Conservation (phyloP, 228 moss, liverwort and hornwort genomes). For the Sphagnum fallax region DNA sequence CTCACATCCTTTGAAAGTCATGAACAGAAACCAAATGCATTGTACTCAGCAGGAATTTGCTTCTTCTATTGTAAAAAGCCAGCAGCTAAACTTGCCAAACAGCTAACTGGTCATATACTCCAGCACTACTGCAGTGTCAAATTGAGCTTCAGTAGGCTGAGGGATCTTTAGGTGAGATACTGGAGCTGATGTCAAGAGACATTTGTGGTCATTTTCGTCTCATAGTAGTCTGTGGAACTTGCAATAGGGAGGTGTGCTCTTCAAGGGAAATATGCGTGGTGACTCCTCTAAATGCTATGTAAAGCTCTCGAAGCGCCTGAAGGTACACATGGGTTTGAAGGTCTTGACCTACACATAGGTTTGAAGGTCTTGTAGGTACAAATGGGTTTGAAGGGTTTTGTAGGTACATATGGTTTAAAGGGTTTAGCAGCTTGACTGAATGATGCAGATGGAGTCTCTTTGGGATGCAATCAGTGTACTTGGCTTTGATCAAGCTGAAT, state of each 20-base stretch:
- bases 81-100: too few species aligned
- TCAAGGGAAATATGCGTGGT: constrained; percentile 39
- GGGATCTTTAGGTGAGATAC: too few species aligned
- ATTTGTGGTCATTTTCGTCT: too few species aligned
- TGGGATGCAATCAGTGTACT: neutral
- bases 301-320: constrained; percentile 31
- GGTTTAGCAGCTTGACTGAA: neutral
- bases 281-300: constrained; percentile 26
- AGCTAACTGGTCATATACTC: too few species aligned
- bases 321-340: constrained; percentile 7
- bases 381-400: neutral
- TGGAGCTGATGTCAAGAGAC: too few species aligned
- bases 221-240: neutral
- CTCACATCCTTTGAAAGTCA: neutral
- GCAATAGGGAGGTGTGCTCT: constrained; percentile 32
- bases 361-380: too few species aligned
- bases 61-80: too few species aligned
- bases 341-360: too few species aligned
- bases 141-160: too few species aligned
- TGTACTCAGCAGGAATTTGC: neutral
- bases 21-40: neutral
- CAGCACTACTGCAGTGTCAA: too few species aligned
- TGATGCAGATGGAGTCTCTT: too few species aligned
- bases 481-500: neutral
- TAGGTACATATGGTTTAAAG: neutral